Evolutionary conservation across 805 yeast species (phyloP).

Genomic region (Metahyphopichia silvanorum): DNA sequence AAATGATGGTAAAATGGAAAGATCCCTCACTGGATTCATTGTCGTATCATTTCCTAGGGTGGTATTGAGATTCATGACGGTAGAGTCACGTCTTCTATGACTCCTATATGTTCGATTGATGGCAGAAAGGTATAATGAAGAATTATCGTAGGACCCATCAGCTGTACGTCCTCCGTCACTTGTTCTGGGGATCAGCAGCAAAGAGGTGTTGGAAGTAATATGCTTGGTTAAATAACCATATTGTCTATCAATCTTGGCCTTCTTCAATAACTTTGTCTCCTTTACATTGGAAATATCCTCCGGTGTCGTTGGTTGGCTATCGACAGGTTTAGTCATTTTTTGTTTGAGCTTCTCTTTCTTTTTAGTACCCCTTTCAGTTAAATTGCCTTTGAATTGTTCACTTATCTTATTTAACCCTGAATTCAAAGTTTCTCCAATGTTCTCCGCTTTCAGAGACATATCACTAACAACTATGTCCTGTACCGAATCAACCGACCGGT

Average conservation of each 20-base stretch:
- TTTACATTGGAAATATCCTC: constrained; percentile 14
- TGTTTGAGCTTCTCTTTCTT: constrained; percentile 13
- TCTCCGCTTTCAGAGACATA: constrained; percentile 24
- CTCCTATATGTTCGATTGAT: constrained; percentile 2
- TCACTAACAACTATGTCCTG: constrained; percentile 26
- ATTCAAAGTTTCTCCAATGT: constrained; percentile 22
- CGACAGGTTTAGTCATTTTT: neutral
- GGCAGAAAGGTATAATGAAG: constrained; percentile 5
- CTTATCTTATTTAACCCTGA: constrained; percentile 19
- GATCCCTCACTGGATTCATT: constrained; percentile 11
- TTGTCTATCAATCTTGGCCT: constrained; percentile 25
- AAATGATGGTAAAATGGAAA: constrained; percentile 22
- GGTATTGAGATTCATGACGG: constrained; percentile 13
- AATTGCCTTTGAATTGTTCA: constrained; percentile 21
- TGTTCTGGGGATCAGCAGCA: neutral
- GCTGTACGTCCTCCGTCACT: constrained; percentile 1
- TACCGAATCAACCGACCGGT: constrained; percentile 10
- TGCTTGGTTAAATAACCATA: constrained; percentile 35
- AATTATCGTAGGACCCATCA: constrained; percentile 6
- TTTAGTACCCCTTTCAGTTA: constrained; percentile 26
- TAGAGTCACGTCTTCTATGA: constrained; percentile 12
- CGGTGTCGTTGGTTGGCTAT: constrained; percentile 1
- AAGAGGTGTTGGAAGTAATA: constrained; percentile 5
- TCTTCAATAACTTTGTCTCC: constrained; percentile 21
- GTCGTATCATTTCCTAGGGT: constrained; percentile 12